These are phyloP conservation scores for Globisporangium irregulare DNA, from an alignment of 352 stramenopile genomes.

Conservation along the genomic window DNA sequence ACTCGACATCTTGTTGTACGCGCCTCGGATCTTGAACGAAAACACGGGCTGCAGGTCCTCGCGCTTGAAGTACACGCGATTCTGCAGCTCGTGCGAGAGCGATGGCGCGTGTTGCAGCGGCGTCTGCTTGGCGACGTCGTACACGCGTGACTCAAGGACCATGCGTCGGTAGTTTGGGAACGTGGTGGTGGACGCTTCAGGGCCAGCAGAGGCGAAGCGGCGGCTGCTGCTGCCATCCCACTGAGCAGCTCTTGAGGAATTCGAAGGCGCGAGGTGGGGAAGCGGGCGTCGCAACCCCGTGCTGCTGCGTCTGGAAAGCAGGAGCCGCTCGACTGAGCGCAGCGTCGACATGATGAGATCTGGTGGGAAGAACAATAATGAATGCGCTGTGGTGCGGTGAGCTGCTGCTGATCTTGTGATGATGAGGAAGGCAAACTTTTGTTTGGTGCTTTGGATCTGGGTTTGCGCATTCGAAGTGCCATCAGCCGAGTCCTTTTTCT, in stretches of 20 bases:
- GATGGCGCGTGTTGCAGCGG: constrained; percentile 67
- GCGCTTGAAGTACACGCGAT: constrained; percentile 91
- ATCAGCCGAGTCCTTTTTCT: background rate
- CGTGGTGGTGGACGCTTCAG: constrained; percentile 5
- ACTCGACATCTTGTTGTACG: constrained; percentile 99
- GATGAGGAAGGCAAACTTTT: background rate
- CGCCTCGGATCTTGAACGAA: constrained; percentile 98
- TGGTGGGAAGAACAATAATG: background rate
- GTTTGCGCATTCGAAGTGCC: background rate
- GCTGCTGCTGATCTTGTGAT: background rate
- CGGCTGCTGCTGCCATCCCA: background rate
- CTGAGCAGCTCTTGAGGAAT: background rate
- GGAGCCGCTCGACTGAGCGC: constrained; percentile 2
- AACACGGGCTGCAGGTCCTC: constrained; percentile 98
- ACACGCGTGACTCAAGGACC: constrained; percentile 85
- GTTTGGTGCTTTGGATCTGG: background rate
- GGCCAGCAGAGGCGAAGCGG: constrained; percentile 6
- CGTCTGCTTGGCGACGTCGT: constrained; percentile 84
- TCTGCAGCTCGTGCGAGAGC: constrained; percentile 72
- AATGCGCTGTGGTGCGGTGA: background rate
- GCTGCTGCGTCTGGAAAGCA: background rate
- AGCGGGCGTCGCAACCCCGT: background rate
- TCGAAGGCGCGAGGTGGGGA: background rate
- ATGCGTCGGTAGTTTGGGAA: constrained; percentile 75
- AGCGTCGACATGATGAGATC: constrained; percentile 4